These are phyloP conservation scores for Microsporum canis DNA, from an alignment of 2,329 filamentous ascomycete genomes.

Conservation along the genomic window DNA sequence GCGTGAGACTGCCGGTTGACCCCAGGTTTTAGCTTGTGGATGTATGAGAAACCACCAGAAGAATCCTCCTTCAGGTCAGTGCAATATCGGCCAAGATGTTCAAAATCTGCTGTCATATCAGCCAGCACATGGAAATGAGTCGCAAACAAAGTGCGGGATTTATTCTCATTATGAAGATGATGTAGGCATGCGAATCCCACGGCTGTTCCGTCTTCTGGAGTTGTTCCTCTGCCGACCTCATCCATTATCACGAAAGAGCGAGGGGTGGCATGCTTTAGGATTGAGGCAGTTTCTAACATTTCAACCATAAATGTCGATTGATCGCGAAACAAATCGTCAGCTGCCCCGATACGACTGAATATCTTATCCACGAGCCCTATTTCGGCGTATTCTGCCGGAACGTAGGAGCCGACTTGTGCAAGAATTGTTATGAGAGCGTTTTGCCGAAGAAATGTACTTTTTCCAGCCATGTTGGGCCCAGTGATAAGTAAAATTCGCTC, in stretches of 20 bases:
- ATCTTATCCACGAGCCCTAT: conserved; percentile 92
- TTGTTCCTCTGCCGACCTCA: conserved; percentile 89
- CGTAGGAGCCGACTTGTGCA: conserved; percentile 84
- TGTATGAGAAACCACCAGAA: conserved; percentile 64
- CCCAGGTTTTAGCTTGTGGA: conserved; percentile 69
- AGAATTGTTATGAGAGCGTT: conserved; percentile 91
- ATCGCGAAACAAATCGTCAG: conserved; percentile 86
- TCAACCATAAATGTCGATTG: conserved; percentile 99
- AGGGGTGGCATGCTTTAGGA: conserved; percentile 71
- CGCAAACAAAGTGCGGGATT: conserved; percentile 74
- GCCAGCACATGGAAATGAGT: conserved; percentile 86
- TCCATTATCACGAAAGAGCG: conserved; percentile 96
- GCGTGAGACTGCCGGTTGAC: conserved; percentile 84
- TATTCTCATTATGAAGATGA: conserved; percentile 67
- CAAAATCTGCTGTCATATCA: conserved; percentile 56
- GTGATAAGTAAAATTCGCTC: conserved; percentile 59
- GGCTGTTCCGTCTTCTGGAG: conserved; percentile 80
- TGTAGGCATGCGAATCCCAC: conserved; percentile 81
- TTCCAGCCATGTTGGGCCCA: conserved; percentile 97
- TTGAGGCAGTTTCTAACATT: conserved; percentile 92
- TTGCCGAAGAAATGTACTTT: conserved; percentile 89
- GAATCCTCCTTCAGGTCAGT: conserved; percentile 73
- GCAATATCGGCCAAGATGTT: conserved; percentile 63
- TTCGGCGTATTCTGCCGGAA: conserved; percentile 75
- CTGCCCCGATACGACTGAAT: conserved; percentile 85